These are phyloP conservation scores for Coemansia sp. DNA, from an alignment of 192 early-diverging fungal species.

Conservation along the genomic window DNA sequence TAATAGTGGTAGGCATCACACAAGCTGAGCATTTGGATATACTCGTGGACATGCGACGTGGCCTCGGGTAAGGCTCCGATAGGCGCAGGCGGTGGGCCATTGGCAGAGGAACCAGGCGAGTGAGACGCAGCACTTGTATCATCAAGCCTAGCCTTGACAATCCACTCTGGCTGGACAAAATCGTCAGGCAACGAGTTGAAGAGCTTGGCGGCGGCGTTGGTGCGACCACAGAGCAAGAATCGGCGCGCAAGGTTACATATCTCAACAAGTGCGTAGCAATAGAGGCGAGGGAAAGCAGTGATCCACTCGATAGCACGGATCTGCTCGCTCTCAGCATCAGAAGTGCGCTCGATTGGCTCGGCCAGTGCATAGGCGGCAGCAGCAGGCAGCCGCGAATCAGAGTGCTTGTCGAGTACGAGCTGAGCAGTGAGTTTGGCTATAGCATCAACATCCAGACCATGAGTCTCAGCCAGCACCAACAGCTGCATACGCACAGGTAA, in stretches of 20 bases:
- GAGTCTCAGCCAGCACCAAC: conserved; percentile 37
- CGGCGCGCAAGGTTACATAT: conserved; percentile 54
- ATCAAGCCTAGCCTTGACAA: conserved; percentile 6
- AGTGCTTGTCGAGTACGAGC: conserved; percentile 14
- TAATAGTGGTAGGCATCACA: conserved; percentile 48
- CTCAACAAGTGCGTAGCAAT: conserved; percentile 48
- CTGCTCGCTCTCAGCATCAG: conserved; percentile 29
- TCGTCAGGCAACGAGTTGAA: conserved; percentile 50
- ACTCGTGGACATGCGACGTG: conserved; percentile 41
- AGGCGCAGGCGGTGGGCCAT: not conserved
- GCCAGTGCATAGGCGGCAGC: conserved; percentile 8
- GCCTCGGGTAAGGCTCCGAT: not conserved
- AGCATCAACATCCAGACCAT: conserved; percentile 43
- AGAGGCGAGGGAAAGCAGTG: conserved; percentile 42
- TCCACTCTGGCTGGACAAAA: conserved; percentile 51
- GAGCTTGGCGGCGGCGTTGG: conserved; percentile 48
- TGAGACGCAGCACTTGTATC: not conserved
- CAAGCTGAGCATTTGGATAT: conserved; percentile 48
- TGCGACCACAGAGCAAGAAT: conserved; percentile 56
- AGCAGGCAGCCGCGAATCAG: not conserved
- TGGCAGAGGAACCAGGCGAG: not conserved
- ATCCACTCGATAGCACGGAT: conserved; percentile 65
- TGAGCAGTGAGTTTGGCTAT: conserved; percentile 49
- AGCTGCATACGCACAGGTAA: conserved; percentile 39
- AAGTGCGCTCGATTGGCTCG: conserved; percentile 28